phyloP scores from a whole-genome alignment of 805 yeast genomes.

The Nakazawaea anatomiae region DNA sequence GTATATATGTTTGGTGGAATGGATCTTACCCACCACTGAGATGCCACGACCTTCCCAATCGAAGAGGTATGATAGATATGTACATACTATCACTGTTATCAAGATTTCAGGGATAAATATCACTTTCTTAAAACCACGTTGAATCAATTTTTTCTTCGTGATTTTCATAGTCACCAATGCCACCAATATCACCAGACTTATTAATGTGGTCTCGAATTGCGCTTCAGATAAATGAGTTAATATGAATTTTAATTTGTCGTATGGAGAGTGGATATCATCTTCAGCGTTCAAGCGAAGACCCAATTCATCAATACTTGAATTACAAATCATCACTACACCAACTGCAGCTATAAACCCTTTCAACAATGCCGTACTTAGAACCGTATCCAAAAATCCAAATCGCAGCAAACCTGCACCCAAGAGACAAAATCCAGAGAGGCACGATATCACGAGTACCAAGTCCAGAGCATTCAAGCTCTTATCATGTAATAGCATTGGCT shows the following conservation, averaged over 20 bases:
- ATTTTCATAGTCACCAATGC: conserved; percentile 36
- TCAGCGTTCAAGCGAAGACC: conserved; percentile 53
- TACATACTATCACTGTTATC: conserved; percentile 58
- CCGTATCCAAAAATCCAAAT: conserved; percentile 79
- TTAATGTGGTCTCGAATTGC: conserved; percentile 54
- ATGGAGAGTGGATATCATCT: conserved; percentile 61
- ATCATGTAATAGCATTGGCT: conserved; percentile 41
- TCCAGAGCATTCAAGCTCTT: conserved; percentile 40
- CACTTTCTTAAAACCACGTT: conserved; percentile 31
- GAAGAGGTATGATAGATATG: conserved; percentile 41
- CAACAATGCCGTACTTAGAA: conserved; percentile 67
- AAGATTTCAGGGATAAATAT: conserved; percentile 83
- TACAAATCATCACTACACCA: conserved; percentile 76
- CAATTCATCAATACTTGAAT: conserved; percentile 65
- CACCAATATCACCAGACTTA: conserved; percentile 50
- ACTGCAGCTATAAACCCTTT: conserved; percentile 85
- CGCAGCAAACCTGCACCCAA: conserved; percentile 74
- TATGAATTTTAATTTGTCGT: conserved; percentile 60
- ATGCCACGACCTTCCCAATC: conserved; percentile 53
- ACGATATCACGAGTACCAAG: conserved; percentile 62
- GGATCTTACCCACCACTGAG: conserved; percentile 62
- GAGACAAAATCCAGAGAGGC: conserved; percentile 67
- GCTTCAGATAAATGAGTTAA: conserved; percentile 36
- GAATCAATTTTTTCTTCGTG: conserved; percentile 32
- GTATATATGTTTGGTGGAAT: conserved; percentile 39